phyloP scores from a whole-genome alignment of 1,139 yeast genomes.

The Kodamaea fungicola region DNA sequence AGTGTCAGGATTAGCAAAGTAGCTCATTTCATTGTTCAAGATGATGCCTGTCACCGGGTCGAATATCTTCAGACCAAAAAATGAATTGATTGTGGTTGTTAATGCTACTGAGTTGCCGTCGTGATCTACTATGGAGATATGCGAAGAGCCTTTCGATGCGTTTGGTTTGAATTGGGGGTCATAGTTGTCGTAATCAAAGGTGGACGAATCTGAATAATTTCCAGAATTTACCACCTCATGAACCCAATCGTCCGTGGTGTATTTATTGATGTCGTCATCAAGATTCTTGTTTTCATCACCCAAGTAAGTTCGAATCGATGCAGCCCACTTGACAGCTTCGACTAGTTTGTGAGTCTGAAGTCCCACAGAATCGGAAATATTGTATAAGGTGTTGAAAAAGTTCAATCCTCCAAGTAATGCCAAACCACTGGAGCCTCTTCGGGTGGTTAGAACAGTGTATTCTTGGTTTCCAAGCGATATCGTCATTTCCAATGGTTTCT shows the following conservation, averaged over 20 bases:
- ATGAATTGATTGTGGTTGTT: conserved; percentile 86
- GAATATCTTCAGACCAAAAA: conserved; percentile 79
- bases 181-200: conserved; percentile 70
- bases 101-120: conserved; percentile 74
- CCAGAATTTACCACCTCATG: conserved; percentile 43
- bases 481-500: conserved; percentile 51
- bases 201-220: conserved; percentile 46
- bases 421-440: conserved; percentile 81
- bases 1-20: conserved; percentile 71
- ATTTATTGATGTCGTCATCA: conserved; percentile 27
- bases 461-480: conserved; percentile 35
- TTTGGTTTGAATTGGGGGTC: conserved; percentile 72
- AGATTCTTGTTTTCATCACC: conserved; percentile 53
- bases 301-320: conserved; percentile 74
- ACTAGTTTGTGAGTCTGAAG: conserved; percentile 63
- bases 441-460: conserved; percentile 59
- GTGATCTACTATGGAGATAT: conserved; percentile 71
- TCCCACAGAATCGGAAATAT: conserved; percentile 32
- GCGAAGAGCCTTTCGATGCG: conserved; percentile 87
- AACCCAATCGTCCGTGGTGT: conserved; percentile 51
- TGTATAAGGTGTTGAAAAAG: conserved; percentile 31
- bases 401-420: conserved; percentile 75
- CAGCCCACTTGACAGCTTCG: conserved; percentile 93
- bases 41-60: conserved; percentile 81
- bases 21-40: conserved; percentile 92